Conservation (phyloP, 2,329 filamentous ascomycete species). For the Colletotrichum cereale region DNA sequence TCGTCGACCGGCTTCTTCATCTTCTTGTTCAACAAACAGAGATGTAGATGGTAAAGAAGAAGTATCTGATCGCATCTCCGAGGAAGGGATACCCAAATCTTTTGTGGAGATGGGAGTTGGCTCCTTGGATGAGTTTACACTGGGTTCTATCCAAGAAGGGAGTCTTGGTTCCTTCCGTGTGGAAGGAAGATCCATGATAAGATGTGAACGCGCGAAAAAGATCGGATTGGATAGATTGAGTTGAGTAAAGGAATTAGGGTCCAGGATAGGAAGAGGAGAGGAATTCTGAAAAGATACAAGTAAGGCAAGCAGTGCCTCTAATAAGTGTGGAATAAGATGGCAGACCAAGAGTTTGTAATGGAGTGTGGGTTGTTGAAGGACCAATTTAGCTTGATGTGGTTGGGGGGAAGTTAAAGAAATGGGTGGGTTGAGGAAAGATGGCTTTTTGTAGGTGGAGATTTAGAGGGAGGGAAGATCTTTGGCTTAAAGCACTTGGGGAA, state of each 20-base stretch:
- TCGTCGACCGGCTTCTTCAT: background rate
- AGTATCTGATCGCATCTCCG: background rate
- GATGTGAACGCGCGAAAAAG: background rate
- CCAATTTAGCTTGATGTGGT: background rate
- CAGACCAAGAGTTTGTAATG: background rate
- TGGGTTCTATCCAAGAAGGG: background rate
- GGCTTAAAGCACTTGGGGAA: background rate
- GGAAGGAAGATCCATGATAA: accelerated
- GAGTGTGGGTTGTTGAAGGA: background rate
- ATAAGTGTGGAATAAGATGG: background rate
- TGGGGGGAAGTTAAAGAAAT: background rate
- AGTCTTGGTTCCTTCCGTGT: background rate
- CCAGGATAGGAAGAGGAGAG: too few species aligned
- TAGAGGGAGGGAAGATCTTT: background rate
- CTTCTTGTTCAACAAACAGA: background rate
- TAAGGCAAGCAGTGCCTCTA: background rate
- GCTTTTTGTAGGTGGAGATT: background rate
- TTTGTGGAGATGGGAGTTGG: background rate
- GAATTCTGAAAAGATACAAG: background rate
- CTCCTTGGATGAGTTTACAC: background rate
- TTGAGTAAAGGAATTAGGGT: background rate
- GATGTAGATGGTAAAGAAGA: accelerated
- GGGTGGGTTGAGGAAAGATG: too few species aligned
- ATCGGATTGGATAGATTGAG: background rate
- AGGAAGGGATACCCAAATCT: too few species aligned